Conservation (phyloP, 2,329 filamentous ascomycete species). For the Colletotrichum cereale region DNA sequence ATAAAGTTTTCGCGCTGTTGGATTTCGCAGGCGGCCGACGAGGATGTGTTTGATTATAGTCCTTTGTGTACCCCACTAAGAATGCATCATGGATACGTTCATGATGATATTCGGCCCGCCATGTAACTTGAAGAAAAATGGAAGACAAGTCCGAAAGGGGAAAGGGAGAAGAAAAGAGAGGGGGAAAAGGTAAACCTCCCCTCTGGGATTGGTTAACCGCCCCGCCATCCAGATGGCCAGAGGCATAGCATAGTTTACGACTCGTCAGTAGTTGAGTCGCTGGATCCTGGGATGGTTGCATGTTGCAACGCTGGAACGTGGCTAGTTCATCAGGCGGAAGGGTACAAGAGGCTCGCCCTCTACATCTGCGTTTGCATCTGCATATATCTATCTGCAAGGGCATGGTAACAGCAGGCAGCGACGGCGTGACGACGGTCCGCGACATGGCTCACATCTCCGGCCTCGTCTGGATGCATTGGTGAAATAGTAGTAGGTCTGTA, state of each 20-base stretch:
- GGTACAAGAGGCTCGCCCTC: constrained; percentile 4
- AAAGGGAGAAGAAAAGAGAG: background rate
- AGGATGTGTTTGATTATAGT: constrained; percentile 8
- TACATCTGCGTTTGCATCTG: constrained; percentile 1
- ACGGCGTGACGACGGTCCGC: background rate
- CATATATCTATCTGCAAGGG: constrained; percentile 6
- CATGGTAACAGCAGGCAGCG: constrained; percentile 15
- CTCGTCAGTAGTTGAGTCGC: background rate
- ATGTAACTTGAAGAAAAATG: background rate
- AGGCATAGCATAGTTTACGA: background rate
- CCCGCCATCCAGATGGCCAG: background rate
- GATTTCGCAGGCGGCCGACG: constrained; percentile 5
- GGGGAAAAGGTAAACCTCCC: background rate
- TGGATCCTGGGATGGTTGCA: background rate
- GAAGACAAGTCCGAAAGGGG: too few relatives aligned
- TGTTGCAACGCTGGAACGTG: constrained; percentile 18
- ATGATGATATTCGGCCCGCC: background rate
- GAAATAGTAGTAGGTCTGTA: constrained; percentile 7
- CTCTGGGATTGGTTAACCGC: background rate
- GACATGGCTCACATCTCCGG: constrained; percentile 10
- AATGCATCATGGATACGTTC: constrained; percentile 1
- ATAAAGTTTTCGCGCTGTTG: constrained; percentile 26
- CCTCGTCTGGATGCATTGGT: constrained; percentile 18
- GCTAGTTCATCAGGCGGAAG: background rate
- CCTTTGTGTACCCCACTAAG: background rate